Conservation (phyloP, 768 basidiomycete species). For the Psilocybe cyanescens region DNA sequence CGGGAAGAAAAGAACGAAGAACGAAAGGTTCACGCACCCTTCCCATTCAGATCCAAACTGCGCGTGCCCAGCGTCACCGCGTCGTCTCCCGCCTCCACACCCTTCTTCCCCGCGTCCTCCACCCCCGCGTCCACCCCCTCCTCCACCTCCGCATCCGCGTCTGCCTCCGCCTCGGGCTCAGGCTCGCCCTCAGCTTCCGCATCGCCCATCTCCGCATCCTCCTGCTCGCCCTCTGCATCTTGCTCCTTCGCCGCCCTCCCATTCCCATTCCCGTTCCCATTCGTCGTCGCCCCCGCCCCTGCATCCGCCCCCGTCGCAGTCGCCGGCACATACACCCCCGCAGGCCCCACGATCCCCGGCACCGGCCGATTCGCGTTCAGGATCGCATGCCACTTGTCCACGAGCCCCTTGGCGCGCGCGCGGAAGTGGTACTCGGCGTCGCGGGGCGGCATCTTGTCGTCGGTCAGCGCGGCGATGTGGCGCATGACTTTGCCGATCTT, state of each 20-base stretch:
- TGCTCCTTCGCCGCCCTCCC: constrained; percentile 10
- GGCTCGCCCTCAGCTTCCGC: not conserved
- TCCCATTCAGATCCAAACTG: constrained; percentile 39
- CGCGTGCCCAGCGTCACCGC: constrained; percentile 31
- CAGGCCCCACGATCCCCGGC: not conserved
- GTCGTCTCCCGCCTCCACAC: not conserved
- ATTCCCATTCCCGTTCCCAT: not conserved
- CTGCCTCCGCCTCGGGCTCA: constrained; percentile 24
- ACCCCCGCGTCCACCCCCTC: not conserved
- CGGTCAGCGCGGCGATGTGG: constrained; percentile 66
- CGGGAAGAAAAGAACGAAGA: not conserved
- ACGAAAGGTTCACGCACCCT: constrained; percentile 13
- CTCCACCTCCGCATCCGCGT: not conserved
- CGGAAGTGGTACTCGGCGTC: constrained; percentile 70
- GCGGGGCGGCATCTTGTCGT: constrained; percentile 64
- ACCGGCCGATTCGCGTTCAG: constrained; percentile 38
- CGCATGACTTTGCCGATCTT: constrained; percentile 91
- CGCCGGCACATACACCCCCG: not conserved
- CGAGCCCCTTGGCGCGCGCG: constrained; percentile 67
- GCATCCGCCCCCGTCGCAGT: not conserved
- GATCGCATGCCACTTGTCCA: constrained; percentile 70
- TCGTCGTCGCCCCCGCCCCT: not conserved
- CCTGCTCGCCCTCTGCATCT: constrained; percentile 12
- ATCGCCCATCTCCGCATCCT: not conserved
- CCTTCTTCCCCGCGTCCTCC: not conserved